phyloP scores from a whole-genome alignment of 179 eudicot genomes.

The Drosera spatulata region DNA sequence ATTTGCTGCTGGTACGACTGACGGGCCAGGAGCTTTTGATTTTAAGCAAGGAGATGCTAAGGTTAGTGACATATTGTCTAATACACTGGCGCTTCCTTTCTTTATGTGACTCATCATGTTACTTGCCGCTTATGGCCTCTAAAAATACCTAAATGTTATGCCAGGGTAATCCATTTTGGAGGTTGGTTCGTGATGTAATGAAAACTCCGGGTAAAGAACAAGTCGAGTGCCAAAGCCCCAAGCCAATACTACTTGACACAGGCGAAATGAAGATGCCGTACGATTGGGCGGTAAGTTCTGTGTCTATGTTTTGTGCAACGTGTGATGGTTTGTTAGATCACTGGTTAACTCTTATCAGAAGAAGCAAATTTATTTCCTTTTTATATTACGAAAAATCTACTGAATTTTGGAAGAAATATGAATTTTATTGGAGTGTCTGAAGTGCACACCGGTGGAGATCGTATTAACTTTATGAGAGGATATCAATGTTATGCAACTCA shows the following conservation, averaged over 20 bases:
- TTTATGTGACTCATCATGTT: neutral
- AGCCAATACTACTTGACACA: conserved; percentile 90
- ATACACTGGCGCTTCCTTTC: neutral
- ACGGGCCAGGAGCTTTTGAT: conserved; percentile 98
- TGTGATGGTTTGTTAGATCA: too few species aligned
- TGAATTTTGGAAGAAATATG: too few species aligned
- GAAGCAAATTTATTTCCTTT: too few species aligned
- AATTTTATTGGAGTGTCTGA: too few species aligned
- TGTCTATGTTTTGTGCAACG: neutral
- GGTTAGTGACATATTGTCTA: conserved; percentile 20
- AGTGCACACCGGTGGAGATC: too few species aligned
- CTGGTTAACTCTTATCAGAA: too few species aligned
- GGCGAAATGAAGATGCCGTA: conserved; percentile 94
- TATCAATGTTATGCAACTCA: too few species aligned
- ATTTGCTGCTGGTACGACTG: conserved; percentile 98
- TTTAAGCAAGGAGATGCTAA: conserved; percentile 89
- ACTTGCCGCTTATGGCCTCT: neutral
- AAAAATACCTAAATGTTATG: neutral
- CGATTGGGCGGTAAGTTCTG: conserved; percentile 92
- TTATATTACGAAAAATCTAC: too few species aligned
- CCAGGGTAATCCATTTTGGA: conserved; percentile 96
- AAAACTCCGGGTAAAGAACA: conserved; percentile 74
- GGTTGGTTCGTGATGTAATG: conserved; percentile 58
- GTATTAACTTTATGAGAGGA: too few species aligned
- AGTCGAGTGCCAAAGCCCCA: conserved; percentile 70